phyloP scores from a whole-genome alignment of 163 green algal genomes.

The Botryococcus braunii region DNA sequence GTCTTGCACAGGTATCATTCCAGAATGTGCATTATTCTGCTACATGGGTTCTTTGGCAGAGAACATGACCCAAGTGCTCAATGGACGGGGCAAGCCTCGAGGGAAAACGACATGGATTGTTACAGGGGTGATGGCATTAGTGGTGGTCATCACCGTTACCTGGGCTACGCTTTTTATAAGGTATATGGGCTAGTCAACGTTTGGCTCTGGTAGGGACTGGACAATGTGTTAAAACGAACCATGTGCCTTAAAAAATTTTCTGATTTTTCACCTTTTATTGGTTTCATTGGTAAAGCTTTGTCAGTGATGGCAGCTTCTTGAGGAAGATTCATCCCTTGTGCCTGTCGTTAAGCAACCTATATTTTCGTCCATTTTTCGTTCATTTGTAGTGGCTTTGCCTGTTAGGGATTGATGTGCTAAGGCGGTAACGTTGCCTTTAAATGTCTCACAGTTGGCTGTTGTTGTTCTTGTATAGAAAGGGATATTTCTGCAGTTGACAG shows the following conservation, averaged over 20 bases:
- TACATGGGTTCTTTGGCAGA: slow-evolving; percentile 34
- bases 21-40: slow-evolving; percentile 38
- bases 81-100: slow-evolving; percentile 17
- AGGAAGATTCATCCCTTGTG: not conserved
- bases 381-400: too few species aligned
- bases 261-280: not conserved
- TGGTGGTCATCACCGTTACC: slow-evolving; percentile 18
- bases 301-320: not conserved
- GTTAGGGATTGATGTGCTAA: too few species aligned
- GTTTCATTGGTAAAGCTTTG: not conserved
- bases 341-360: too few species aligned
- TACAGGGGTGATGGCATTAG: slow-evolving; percentile 22
- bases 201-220: not conserved
- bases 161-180: slow-evolving; percentile 25
- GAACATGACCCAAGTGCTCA: slow-evolving; percentile 30
- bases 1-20: slow-evolving; percentile 36
- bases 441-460: too few species aligned
- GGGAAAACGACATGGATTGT: slow-evolving; percentile 31
- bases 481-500: too few species aligned
- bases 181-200: not conserved
- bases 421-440: too few species aligned
- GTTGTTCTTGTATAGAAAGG: too few species aligned
- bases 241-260: not conserved
- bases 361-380: too few species aligned
- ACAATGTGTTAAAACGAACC: not conserved